Conservation (phyloP, 2,329 filamentous ascomycete genomes). For the Amauroascus niger region DNA sequence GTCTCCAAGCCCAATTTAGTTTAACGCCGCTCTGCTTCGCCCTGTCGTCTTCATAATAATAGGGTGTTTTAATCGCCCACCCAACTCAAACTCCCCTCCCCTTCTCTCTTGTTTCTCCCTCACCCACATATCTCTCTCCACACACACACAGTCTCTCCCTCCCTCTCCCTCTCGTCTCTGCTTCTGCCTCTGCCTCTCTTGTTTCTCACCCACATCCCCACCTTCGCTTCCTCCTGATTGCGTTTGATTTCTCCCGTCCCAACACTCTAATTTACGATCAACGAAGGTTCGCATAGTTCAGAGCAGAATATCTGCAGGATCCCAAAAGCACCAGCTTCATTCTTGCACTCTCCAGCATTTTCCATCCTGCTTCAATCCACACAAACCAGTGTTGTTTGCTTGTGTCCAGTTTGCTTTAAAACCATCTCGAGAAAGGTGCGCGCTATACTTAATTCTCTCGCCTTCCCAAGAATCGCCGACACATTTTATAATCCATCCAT, state of each 20-base stretch:
- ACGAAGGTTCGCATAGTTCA: background rate
- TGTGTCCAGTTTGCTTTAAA: no score
- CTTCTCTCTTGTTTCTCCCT: background rate
- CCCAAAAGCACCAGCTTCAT: constrained; percentile 1
- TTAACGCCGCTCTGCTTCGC: constrained; percentile 3
- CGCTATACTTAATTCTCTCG: background rate
- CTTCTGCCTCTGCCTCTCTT: constrained; percentile 15
- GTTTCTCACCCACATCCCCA: constrained; percentile 9
- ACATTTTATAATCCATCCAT: background rate
- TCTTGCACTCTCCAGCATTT: constrained; percentile 5
- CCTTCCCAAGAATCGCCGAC: background rate
- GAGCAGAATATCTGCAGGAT: background rate
- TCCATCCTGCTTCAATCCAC: background rate
- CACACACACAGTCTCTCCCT: background rate
- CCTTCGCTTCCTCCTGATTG: background rate
- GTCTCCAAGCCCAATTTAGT: constrained; percentile 3
- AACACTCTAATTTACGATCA: background rate
- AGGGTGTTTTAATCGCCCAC: constrained; percentile 2
- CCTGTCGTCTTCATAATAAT: constrained; percentile 4
- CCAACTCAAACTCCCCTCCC: background rate
- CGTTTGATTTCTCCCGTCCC: background rate
- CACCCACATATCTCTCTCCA: background rate
- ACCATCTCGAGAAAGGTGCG: no score
- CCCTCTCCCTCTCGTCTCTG: constrained; percentile 6
- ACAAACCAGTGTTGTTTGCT: no score